Evolutionary conservation across 1,284 basidiomycete species (phyloP).

Genomic region (Puccinia coronata): DNA sequence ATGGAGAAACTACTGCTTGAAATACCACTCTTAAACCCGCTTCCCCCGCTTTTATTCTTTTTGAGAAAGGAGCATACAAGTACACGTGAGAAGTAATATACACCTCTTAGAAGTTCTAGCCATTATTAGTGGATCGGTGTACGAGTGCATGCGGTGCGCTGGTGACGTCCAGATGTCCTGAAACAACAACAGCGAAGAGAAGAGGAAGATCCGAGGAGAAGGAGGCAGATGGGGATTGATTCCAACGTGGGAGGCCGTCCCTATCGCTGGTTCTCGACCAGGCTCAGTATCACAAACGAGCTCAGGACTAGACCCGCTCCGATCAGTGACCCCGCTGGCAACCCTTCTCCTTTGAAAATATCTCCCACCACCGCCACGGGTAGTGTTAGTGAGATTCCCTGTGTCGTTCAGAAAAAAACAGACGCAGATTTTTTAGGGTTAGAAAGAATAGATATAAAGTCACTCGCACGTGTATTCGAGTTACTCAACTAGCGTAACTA

Average conservation of each 20-base stretch:
- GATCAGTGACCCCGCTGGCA: conserved; percentile 50
- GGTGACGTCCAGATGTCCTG: too few relatives aligned
- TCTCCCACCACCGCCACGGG: conserved; percentile 83
- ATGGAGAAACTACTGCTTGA: too few relatives aligned
- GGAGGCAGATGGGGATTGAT: too few relatives aligned
- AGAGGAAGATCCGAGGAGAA: too few relatives aligned
- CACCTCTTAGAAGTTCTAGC: too few relatives aligned
- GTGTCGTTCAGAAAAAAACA: background rate
- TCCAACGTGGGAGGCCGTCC: background rate
- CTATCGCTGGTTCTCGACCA: conserved; percentile 20
- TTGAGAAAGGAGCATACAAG: too few relatives aligned
- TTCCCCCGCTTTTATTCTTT: too few relatives aligned
- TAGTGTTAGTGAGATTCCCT: conserved; percentile 93
- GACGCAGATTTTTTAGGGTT: background rate
- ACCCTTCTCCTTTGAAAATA: conserved; percentile 64
- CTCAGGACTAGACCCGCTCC: conserved; percentile 42
- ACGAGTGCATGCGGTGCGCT: too few relatives aligned
- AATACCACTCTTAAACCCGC: too few relatives aligned
- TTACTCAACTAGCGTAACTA: conserved; percentile 37
- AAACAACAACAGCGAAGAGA: too few relatives aligned
- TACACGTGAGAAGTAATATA: too few relatives aligned
- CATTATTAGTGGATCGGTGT: too few relatives aligned
- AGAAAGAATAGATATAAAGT: background rate
- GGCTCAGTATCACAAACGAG: conserved; percentile 44
- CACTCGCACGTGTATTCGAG: conserved; percentile 8